These are phyloP conservation scores for Amanita muscaria DNA, from an alignment of 768 basidiomycete species.

Conservation along the genomic window DNA sequence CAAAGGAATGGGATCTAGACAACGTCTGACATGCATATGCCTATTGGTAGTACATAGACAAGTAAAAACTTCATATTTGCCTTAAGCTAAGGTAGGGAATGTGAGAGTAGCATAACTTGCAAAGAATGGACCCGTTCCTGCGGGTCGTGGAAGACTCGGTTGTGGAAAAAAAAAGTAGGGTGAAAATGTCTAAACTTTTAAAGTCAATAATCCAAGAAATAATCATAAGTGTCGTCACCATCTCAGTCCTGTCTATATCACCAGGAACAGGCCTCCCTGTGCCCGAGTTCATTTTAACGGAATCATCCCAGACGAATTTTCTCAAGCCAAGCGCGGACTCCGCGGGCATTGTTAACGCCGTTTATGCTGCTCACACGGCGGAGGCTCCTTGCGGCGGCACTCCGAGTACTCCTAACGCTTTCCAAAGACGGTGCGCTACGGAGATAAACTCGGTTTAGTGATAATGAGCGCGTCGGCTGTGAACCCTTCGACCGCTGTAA, in stretches of 20 bases:
- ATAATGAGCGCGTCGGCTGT: conserved; percentile 9
- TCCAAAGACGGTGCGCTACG: conserved; percentile 30
- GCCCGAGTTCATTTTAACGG: conserved; percentile 12
- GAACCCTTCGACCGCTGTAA: conserved; percentile 5
- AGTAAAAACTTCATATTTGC: not conserved
- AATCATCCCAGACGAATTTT: conserved; percentile 19
- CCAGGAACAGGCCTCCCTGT: conserved; percentile 4
- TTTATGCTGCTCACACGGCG: conserved; percentile 35
- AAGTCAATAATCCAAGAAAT: conserved; percentile 9
- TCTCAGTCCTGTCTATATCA: not conserved
- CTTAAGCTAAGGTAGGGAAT: no score
- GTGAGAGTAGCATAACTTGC: no score
- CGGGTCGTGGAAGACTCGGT: no score
- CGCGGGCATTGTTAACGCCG: conserved; percentile 30
- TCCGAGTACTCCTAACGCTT: conserved; percentile 35
- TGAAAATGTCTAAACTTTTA: no score
- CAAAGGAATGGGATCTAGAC: conserved; percentile 19
- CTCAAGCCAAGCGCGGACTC: conserved; percentile 33
- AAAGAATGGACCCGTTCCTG: no score
- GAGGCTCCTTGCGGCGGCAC: conserved; percentile 33
- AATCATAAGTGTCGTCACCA: conserved; percentile 4
- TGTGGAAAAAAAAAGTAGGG: no score
- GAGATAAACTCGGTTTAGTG: conserved; percentile 3
- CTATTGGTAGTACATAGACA: not conserved
- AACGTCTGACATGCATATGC: conserved; percentile 16